Conservation (phyloP, 2,329 filamentous ascomycete species). For the Coniosporium tulheliwenetii region DNA sequence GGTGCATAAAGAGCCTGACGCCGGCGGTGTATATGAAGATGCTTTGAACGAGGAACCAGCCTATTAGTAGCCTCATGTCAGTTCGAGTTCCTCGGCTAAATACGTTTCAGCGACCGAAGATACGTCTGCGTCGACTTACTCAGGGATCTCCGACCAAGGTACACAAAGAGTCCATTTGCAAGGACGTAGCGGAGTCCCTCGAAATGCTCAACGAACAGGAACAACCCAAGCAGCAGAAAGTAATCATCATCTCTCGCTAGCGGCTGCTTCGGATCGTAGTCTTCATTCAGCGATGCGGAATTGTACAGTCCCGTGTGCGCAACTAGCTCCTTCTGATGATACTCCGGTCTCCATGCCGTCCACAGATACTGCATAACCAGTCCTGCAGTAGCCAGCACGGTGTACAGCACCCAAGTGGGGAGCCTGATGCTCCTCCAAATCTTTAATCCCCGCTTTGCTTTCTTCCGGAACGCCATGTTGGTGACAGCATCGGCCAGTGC, state of each 20-base stretch:
- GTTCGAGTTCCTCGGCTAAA: too few species aligned
- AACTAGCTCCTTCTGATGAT: conserved; percentile 20
- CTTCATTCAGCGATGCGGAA: conserved; percentile 19
- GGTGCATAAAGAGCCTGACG: too few species aligned
- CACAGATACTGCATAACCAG: conserved; percentile 27
- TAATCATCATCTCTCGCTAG: conserved; percentile 27
- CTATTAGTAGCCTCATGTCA: too few species aligned
- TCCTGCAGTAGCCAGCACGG: conserved; percentile 18
- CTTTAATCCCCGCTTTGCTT: too few species aligned
- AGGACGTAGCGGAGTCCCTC: conserved; percentile 20
- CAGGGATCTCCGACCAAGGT: conserved; percentile 22
- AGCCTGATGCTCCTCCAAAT: too few species aligned
- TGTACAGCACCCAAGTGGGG: too few species aligned
- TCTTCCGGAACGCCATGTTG: too few species aligned
- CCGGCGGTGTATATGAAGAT: too few species aligned
- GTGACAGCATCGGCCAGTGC: too few species aligned
- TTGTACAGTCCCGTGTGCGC: conserved; percentile 27
- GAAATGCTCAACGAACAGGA: conserved; percentile 24
- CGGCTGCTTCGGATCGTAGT: conserved; percentile 16
- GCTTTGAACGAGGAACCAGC: too few species aligned
- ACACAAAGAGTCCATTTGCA: conserved; percentile 17
- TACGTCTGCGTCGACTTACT: too few species aligned
- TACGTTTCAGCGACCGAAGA: too few species aligned
- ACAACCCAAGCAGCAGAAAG: conserved; percentile 25
- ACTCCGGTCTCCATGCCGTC: conserved; percentile 20